Percentiles rank a stretch among this genome's conserved stretches.
Conservation (phyloP, 1,139 yeast species). For the Saccharomyces hybrid region DNA sequence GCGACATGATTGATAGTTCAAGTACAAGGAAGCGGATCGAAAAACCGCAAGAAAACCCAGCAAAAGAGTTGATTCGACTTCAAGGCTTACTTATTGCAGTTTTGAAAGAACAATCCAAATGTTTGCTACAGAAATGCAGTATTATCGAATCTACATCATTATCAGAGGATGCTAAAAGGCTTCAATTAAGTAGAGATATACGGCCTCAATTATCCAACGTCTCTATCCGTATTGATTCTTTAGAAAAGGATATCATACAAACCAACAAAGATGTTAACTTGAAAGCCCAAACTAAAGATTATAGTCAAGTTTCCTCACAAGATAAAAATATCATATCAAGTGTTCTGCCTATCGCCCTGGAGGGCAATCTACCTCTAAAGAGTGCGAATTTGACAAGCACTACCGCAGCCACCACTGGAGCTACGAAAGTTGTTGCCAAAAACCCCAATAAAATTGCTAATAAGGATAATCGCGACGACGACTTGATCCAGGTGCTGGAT, state of each 20-base stretch:
- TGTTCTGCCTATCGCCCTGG: constrained; percentile 11
- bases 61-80: constrained; percentile 6
- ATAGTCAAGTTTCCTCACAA: background rate
- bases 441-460: background rate
- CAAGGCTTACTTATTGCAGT: constrained; percentile 16
- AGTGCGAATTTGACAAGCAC: background rate
- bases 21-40: background rate
- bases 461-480: constrained; percentile 5
- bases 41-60: background rate
- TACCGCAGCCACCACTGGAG: background rate
- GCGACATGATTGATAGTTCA: background rate
- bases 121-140: constrained; percentile 22
- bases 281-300: background rate
- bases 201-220: background rate
- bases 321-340: constrained; percentile 6
- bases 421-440: background rate
- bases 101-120: constrained; percentile 16
- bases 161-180: constrained; percentile 28
- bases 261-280: background rate
- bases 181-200: constrained; percentile 15
- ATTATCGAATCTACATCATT: constrained; percentile 30
- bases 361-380: background rate
- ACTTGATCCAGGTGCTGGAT: constrained; percentile 19
- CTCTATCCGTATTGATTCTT: background rate
- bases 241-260: constrained; percentile 1